These are phyloP conservation scores for Penicillium sp. DNA, from an alignment of 2,329 filamentous ascomycete species.

Conservation along the genomic window DNA sequence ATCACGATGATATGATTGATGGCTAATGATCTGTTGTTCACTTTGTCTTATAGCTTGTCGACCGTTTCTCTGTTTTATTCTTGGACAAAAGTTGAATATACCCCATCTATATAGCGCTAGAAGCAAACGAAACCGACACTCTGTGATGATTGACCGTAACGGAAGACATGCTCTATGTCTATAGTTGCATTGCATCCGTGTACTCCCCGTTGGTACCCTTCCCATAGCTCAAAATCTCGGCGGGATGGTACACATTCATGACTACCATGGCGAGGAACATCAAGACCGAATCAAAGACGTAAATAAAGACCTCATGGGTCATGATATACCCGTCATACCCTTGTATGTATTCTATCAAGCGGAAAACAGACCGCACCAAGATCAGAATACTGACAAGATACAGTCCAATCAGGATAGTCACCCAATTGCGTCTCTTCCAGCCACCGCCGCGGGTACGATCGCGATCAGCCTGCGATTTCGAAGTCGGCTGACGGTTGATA, in stretches of 20 bases:
- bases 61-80: neutral
- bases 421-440: conserved; percentile 21
- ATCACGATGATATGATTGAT: conserved; percentile 16
- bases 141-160: too few species aligned
- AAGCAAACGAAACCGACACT: neutral
- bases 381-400: conserved; percentile 25
- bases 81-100: conserved; percentile 10
- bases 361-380: conserved; percentile 28
- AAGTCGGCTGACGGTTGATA: conserved; percentile 26
- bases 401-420: conserved; percentile 17
- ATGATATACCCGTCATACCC: conserved; percentile 29
- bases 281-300: conserved; percentile 29
- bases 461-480: conserved; percentile 13
- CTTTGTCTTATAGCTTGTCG: neutral
- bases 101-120: conserved; percentile 2
- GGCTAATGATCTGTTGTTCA: neutral
- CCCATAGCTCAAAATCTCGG: conserved; percentile 20
- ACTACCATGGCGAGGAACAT: conserved; percentile 28
- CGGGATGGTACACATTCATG: conserved; percentile 24
- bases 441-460: conserved; percentile 6
- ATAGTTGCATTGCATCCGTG: conserved; percentile 11
- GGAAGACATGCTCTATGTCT: neutral
- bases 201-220: conserved; percentile 7
- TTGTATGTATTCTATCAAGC: conserved; percentile 29
- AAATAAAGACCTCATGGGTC: conserved; percentile 28